Evolutionary conservation across 2,329 filamentous ascomycete genomes (phyloP).

Genomic region (Cryphonectria radicalis): DNA sequence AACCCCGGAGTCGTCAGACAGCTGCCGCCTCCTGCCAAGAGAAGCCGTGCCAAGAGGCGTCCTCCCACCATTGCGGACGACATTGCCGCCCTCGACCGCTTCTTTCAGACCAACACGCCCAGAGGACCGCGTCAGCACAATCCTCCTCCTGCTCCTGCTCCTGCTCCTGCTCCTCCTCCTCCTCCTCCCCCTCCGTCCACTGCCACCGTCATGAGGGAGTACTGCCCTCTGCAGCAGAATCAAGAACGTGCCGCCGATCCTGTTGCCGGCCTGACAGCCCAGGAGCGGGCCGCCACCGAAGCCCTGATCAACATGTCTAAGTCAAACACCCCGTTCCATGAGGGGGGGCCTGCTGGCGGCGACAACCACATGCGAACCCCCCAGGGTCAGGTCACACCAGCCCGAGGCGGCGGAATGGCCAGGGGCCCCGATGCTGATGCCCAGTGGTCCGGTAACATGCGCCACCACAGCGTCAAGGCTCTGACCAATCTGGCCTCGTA

Average conservation of each 20-base stretch:
- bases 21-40: slow-evolving; percentile 56
- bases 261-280: slow-evolving; percentile 8
- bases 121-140: slow-evolving; percentile 38
- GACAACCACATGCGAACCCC: slow-evolving; percentile 33
- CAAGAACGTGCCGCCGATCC: slow-evolving; percentile 56
- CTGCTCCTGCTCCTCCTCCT: too few relatives aligned
- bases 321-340: neutral
- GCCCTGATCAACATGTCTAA: slow-evolving; percentile 10
- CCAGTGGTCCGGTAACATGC: slow-evolving; percentile 36
- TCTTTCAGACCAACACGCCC: slow-evolving; percentile 40
- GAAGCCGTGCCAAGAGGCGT: slow-evolving; percentile 53
- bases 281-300: slow-evolving; percentile 10
- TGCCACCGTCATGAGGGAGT: slow-evolving; percentile 42
- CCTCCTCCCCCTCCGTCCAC: slow-evolving; percentile 33
- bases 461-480: slow-evolving; percentile 50
- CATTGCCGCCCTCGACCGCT: slow-evolving; percentile 44
- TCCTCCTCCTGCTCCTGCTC: too few relatives aligned
- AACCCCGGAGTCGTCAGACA: slow-evolving; percentile 51
- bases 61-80: slow-evolving; percentile 38
- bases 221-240: slow-evolving; percentile 59
- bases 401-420: neutral
- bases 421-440: slow-evolving; percentile 38
- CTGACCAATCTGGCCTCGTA: slow-evolving; percentile 60
- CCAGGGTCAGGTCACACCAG: slow-evolving; percentile 20
- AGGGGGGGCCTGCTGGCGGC: neutral